phyloP scores from a whole-genome alignment of 495 filamentous ascomycete genomes.

The Xylaria flabelliformis region DNA sequence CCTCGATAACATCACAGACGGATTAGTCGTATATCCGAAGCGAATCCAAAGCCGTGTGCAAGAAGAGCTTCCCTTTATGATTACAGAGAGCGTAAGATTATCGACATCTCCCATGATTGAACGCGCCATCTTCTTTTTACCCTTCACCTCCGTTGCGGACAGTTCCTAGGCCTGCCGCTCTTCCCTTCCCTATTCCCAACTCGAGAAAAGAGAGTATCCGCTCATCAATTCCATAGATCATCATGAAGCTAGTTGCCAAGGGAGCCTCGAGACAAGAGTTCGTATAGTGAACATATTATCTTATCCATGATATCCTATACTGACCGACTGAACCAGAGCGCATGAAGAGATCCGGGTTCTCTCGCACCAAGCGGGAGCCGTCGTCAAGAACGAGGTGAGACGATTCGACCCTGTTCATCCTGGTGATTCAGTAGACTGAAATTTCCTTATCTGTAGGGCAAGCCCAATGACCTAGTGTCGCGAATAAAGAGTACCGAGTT shows the following conservation, averaged over 20 bases:
- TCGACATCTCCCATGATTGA: neutral
- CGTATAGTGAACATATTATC: slow-evolving; percentile 1
- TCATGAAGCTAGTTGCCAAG: slow-evolving; percentile 82
- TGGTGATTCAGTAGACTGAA: neutral
- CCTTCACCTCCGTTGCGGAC: neutral
- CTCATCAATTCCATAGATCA: slow-evolving; percentile 58
- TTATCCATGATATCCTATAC: neutral
- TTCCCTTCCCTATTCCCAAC: neutral
- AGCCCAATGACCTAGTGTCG: slow-evolving; percentile 82
- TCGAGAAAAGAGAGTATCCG: neutral
- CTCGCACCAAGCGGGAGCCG: slow-evolving; percentile 79
- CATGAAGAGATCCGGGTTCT: slow-evolving; percentile 92
- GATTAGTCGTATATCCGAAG: slow-evolving; percentile 77
- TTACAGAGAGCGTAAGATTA: slow-evolving; percentile 34
- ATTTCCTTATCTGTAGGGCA: slow-evolving; percentile 57
- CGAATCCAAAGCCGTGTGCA: slow-evolving; percentile 67
- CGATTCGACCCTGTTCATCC: neutral
- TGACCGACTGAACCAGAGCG: slow-evolving; percentile 47
- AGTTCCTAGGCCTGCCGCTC: neutral
- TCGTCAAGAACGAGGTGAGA: slow-evolving; percentile 69
- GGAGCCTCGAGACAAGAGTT: slow-evolving; percentile 80
- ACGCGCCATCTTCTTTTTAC: neutral
- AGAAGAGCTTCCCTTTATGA: slow-evolving; percentile 64
- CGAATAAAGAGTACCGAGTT: slow-evolving; percentile 76
- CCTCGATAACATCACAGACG: slow-evolving; percentile 72